Percentiles rank a stretch among this genome's conserved stretches.
Conservation (phyloP, 2,329 filamentous ascomycete species). For the Ophiostoma sp. region DNA sequence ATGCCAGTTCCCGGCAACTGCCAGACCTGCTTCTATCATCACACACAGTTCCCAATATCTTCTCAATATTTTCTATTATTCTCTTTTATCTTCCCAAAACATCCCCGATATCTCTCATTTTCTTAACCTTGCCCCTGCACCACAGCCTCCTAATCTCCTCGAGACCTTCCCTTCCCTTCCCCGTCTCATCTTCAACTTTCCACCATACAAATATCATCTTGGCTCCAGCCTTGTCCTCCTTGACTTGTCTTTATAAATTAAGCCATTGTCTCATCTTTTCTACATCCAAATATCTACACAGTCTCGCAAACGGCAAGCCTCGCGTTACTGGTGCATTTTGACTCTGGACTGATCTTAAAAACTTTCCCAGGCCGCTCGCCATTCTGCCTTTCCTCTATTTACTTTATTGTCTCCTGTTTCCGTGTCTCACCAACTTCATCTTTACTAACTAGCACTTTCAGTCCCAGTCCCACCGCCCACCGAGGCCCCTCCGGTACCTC, state of each 20-base stretch:
- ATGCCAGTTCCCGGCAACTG: background rate
- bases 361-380: background rate
- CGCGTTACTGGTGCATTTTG: background rate
- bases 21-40: background rate
- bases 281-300: background rate
- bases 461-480: conserved; percentile 9
- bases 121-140: background rate
- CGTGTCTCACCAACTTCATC: background rate
- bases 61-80: background rate
- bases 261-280: background rate
- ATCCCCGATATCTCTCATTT: conserved; percentile 14
- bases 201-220: background rate
- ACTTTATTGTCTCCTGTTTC: background rate
- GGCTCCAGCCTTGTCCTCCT: conserved; percentile 1
- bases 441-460: conserved; percentile 3
- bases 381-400: background rate
- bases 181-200: background rate
- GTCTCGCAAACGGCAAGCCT: conserved; percentile 8
- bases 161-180: background rate
- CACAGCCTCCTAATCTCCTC: conserved; percentile 8
- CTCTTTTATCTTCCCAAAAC: conserved; percentile 7
- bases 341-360: background rate
- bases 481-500: background rate
- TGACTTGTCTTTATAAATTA: background rate
- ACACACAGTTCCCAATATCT: background rate